These are phyloP conservation scores for Fraxinus velutina DNA, from an alignment of 305 asterid species.

Conservation along the genomic window DNA sequence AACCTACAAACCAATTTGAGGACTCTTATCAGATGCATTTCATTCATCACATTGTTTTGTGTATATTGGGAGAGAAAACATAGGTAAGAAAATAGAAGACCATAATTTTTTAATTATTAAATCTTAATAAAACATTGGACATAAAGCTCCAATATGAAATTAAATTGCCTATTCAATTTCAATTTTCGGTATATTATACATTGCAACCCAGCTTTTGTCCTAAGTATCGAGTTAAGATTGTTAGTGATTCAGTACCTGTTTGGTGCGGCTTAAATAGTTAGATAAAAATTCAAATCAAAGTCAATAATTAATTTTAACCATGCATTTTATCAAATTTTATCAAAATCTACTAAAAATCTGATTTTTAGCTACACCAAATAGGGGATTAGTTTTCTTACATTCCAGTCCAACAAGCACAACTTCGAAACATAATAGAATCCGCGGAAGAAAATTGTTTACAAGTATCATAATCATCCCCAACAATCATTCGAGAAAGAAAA, in stretches of 20 bases:
- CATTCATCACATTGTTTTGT: background rate
- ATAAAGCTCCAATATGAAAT: background rate
- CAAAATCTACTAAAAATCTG: background rate
- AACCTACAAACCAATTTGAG: constrained; percentile 34
- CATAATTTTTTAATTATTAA: background rate
- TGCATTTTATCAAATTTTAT: background rate
- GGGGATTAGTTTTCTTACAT: background rate
- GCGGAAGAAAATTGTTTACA: background rate
- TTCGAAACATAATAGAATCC: background rate
- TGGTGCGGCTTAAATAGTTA: background rate
- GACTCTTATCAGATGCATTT: constrained; percentile 13
- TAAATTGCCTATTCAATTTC: background rate
- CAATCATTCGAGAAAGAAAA: background rate
- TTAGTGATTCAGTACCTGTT: background rate
- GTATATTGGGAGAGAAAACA: background rate
- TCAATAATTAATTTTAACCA: background rate
- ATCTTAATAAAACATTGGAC: background rate
- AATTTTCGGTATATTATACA: background rate
- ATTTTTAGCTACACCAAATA: background rate
- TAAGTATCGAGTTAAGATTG: background rate
- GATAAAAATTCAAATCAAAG: background rate
- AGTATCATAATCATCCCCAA: background rate
- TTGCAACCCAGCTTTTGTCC: background rate
- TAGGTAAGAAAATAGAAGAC: background rate
- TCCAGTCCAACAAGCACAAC: background rate